phyloP scores from a whole-genome alignment of 176 grass and related monocot species.

The Aegilops longissima region DNA sequence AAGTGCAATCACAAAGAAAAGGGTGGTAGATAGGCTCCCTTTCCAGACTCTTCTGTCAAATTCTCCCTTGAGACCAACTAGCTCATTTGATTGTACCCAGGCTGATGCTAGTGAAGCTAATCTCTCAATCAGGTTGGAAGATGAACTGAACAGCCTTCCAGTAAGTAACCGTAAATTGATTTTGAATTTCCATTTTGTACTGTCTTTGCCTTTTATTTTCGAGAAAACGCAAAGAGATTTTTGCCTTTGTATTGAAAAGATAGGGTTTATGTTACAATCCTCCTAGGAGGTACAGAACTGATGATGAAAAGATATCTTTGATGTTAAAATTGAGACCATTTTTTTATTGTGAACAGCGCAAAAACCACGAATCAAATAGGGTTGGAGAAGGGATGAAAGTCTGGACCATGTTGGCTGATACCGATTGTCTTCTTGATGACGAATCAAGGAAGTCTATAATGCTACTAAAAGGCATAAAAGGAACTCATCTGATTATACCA shows the following conservation, averaged over 20 bases:
- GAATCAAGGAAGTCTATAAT: conserved; percentile 71
- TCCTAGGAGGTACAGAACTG: no score
- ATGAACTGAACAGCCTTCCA: conserved; percentile 20
- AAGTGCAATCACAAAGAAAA: conserved; percentile 60
- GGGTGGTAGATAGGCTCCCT: conserved; percentile 47
- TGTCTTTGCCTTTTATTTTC: not conserved
- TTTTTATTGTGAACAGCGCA: conserved; percentile 27
- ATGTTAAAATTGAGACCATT: conserved; percentile 11
- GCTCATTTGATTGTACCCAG: conserved; percentile 24
- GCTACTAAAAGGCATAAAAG: conserved; percentile 79
- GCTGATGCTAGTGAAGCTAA: conserved; percentile 20
- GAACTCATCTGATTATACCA: conserved; percentile 74
- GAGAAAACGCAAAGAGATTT: no score
- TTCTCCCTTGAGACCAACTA: conserved; percentile 43
- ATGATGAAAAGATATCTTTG: not conserved
- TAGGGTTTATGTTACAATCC: no score
- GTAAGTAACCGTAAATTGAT: conserved; percentile 40
- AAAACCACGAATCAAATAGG: conserved; percentile 21
- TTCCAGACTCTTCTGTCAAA: conserved; percentile 59
- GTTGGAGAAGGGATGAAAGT: conserved; percentile 49
- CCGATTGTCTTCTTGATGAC: conserved; percentile 64
- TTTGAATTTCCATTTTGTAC: not conserved
- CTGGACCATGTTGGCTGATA: conserved; percentile 89
- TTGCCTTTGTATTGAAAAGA: no score
- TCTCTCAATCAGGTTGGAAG: conserved; percentile 38